These are phyloP conservation scores for Fusarium falciforme DNA, from an alignment of 2,329 filamentous ascomycete genomes.

Conservation along the genomic window DNA sequence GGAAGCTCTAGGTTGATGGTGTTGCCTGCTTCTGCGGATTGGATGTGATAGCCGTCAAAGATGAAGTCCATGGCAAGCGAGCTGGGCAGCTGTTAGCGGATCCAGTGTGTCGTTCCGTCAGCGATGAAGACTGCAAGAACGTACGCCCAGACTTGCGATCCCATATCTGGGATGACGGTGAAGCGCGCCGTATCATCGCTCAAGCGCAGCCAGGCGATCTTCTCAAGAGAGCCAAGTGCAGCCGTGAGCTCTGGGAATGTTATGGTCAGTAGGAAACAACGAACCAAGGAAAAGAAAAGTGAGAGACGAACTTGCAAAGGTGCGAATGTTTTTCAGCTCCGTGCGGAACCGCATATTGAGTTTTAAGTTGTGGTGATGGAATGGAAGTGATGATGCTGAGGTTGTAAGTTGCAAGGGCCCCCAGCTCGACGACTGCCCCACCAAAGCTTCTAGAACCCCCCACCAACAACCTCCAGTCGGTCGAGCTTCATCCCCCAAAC, in stretches of 20 bases:
- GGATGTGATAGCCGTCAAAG: conserved; percentile 86
- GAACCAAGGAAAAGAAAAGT: background rate
- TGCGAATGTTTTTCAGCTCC: conserved; percentile 73
- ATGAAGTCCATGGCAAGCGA: conserved; percentile 80
- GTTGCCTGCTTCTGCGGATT: conserved; percentile 84
- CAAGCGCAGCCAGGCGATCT: conserved; percentile 90
- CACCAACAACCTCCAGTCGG: conserved; percentile 10
- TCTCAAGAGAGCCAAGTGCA: conserved; percentile 75
- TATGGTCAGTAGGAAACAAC: background rate
- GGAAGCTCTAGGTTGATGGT: conserved; percentile 97
- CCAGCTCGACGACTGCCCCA: conserved; percentile 30
- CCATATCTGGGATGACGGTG: conserved; percentile 93
- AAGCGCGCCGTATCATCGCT: conserved; percentile 90
- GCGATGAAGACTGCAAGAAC: conserved; percentile 42
- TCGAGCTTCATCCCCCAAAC: background rate
- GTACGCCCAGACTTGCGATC: conserved; percentile 96
- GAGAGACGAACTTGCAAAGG: conserved; percentile 66
- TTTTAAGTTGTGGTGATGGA: background rate
- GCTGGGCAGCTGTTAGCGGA: conserved; percentile 48
- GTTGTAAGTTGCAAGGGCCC: conserved; percentile 5
- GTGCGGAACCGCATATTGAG: conserved; percentile 73
- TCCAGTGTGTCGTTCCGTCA: background rate
- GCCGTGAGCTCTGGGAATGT: conserved; percentile 67
- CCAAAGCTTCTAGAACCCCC: conserved; percentile 50
- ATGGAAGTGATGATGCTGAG: conserved; percentile 20